These are phyloP conservation scores for Lactifluus pinguis DNA, from an alignment of 768 basidiomycete species.

Conservation along the genomic window DNA sequence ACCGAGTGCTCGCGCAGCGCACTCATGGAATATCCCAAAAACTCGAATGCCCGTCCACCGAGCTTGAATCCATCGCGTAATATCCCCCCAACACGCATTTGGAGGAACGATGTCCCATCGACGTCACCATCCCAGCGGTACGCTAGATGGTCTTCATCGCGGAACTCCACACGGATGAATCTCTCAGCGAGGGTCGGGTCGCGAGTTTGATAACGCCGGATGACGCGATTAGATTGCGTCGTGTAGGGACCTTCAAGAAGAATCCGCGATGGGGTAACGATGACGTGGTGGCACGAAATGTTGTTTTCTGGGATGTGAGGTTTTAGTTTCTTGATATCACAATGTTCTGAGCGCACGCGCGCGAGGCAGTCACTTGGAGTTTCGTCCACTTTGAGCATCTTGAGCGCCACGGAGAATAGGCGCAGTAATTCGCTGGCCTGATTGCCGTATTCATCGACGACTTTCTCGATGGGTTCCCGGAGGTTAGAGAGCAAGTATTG, in stretches of 20 bases:
- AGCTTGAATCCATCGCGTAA: slow-evolving; percentile 60
- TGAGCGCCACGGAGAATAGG: slow-evolving; percentile 42
- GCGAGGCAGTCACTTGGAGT: slow-evolving; percentile 40
- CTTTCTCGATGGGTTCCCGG: slow-evolving; percentile 33
- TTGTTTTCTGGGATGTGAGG: slow-evolving; percentile 28
- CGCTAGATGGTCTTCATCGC: slow-evolving; percentile 68
- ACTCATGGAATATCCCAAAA: slow-evolving; percentile 75
- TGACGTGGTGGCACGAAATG: slow-evolving; percentile 67
- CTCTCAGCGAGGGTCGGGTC: slow-evolving; percentile 43
- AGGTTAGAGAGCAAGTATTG: slow-evolving; percentile 41
- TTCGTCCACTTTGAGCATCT: slow-evolving; percentile 35
- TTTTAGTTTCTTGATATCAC: slow-evolving; percentile 14
- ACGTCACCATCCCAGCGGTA: slow-evolving; percentile 64
- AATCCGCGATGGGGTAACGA: slow-evolving; percentile 65
- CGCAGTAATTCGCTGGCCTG: slow-evolving; percentile 44
- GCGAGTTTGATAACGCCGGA: slow-evolving; percentile 43
- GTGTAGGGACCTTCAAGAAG: slow-evolving; percentile 69
- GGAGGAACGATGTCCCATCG: slow-evolving; percentile 47
- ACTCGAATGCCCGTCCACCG: slow-evolving; percentile 65
- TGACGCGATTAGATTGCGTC: slow-evolving; percentile 71
- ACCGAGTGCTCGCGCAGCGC: slow-evolving; percentile 73
- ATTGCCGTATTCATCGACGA: slow-evolving; percentile 29
- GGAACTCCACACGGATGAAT: slow-evolving; percentile 78
- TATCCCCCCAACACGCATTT: slow-evolving; percentile 23
- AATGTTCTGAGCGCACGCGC: slow-evolving; percentile 25